Conservation (phyloP, 2,329 filamentous ascomycete genomes). For the Colletotrichum noveboracense region DNA sequence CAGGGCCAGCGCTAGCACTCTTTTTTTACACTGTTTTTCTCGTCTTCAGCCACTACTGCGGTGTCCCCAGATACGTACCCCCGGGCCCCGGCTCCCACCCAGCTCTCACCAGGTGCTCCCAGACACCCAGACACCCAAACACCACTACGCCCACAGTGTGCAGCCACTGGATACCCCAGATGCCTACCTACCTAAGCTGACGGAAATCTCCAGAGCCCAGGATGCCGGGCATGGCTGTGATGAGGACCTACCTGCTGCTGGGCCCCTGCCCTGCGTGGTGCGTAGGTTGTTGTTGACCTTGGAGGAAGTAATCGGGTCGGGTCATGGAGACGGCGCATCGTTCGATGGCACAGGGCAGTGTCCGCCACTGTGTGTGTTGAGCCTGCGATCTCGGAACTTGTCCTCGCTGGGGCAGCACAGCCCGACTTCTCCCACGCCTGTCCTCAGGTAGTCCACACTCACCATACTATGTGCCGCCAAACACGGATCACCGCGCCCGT, state of each 20-base stretch:
- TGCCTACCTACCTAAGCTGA: background rate
- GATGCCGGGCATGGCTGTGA: background rate
- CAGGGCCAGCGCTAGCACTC: slow-evolving; percentile 4
- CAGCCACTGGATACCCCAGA: background rate
- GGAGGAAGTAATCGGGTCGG: background rate
- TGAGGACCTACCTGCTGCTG: background rate
- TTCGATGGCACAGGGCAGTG: slow-evolving; percentile 2
- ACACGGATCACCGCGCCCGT: background rate
- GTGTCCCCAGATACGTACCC: background rate
- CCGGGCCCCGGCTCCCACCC: background rate
- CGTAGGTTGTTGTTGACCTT: background rate
- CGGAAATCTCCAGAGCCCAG: background rate
- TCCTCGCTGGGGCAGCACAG: background rate
- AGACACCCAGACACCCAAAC: background rate
- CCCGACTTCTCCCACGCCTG: slow-evolving; percentile 5
- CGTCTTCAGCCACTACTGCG: background rate
- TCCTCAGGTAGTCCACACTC: background rate
- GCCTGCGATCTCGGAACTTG: slow-evolving; percentile 15
- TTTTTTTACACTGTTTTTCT: background rate
- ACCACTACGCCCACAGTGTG: background rate
- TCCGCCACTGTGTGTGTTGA: background rate
- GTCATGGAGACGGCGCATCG: slow-evolving; percentile 1
- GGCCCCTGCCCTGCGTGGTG: background rate
- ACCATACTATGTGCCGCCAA: too few relatives aligned
- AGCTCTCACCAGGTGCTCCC: background rate